Evolutionary conservation across 345 rosid genomes (phyloP), one percentile per base, ranked within the genome.

Genomic region (Sisymbrium irio): DNA sequence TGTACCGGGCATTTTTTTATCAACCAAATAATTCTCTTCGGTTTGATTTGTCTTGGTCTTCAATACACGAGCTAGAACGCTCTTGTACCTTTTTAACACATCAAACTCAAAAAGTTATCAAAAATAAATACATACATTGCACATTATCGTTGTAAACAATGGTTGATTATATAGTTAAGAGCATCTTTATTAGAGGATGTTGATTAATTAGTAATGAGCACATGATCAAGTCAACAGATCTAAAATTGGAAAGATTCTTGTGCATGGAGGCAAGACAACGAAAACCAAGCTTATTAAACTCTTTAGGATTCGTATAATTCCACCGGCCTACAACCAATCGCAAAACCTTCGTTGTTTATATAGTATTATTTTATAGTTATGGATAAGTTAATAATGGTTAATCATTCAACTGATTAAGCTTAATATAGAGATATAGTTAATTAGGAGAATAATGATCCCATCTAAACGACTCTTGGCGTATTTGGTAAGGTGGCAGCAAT

Each of bases 311-410:
- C 55, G 30, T 70, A 63, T 63, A 55, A 70, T 53, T 76, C 64
- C 74, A 69, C 70, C 50, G 74, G 70, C 70, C 55, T 53, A 27
- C 70, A 61, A 76, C 79, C 36, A 76, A 69, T 76, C 54, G 1
- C 53, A 35, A 25, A 25, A n/a, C 69, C 50, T 17, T 9, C 37
- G 35, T 50, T 50, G 39, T 60, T 50, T 65, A 73, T 15, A 14
- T 42, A 4, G 7, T 47, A 39, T 62, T 10, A 11, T 50, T 10
- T 7, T 36, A n/a, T 35, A 59, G 27, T 54, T 15, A 35, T 46
- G 41, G 62, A 51, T 68, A 58, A 33, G 46, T 59, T 59, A 9
- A 15, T 20, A 58, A 15, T 40, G 32, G 30, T 10, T 39, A 37
- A 71, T 66, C 74, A 53, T 30, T 40, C 42, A 60, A 13, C 37